These are phyloP conservation scores for Pythium rishiriense DNA, from an alignment of 352 stramenopile species.

Conservation along the genomic window DNA sequence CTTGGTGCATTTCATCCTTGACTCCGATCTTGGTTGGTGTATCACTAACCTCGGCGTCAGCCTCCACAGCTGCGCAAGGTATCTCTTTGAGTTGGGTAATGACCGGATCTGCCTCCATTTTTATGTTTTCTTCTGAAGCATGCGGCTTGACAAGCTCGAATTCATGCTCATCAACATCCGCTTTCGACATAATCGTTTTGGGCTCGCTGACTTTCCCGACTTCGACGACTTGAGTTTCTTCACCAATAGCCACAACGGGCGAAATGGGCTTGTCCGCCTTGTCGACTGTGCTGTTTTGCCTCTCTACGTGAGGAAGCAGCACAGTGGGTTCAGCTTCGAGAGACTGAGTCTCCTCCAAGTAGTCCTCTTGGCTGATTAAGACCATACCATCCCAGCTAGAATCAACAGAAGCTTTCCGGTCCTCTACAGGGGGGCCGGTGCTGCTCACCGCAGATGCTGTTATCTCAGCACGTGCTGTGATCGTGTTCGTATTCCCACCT, in stretches of 20 bases:
- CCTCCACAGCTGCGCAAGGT: too few relatives aligned
- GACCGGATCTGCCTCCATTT: neutral
- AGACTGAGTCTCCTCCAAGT: neutral
- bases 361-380: constrained; percentile 10
- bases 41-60: too few relatives aligned
- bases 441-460: neutral
- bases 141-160: neutral
- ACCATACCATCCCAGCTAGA: constrained; percentile 13
- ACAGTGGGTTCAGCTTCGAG: too few relatives aligned
- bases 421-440: neutral
- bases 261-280: too few relatives aligned
- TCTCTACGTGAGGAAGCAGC: too few relatives aligned
- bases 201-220: too few relatives aligned
- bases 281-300: too few relatives aligned
- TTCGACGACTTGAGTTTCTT: too few relatives aligned
- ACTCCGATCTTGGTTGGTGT: too few relatives aligned
- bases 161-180: neutral
- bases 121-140: neutral
- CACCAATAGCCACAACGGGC: too few relatives aligned
- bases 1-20: too few relatives aligned
- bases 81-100: too few relatives aligned
- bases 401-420: neutral
- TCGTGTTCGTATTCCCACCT: neutral
- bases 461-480: neutral
- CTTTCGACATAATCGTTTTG: neutral